Percentiles rank a stretch among this genome's conserved stretches.
phyloP scores from a whole-genome alignment of 1,284 basidiomycete species.

The Ceratobasidium sp. region DNA sequence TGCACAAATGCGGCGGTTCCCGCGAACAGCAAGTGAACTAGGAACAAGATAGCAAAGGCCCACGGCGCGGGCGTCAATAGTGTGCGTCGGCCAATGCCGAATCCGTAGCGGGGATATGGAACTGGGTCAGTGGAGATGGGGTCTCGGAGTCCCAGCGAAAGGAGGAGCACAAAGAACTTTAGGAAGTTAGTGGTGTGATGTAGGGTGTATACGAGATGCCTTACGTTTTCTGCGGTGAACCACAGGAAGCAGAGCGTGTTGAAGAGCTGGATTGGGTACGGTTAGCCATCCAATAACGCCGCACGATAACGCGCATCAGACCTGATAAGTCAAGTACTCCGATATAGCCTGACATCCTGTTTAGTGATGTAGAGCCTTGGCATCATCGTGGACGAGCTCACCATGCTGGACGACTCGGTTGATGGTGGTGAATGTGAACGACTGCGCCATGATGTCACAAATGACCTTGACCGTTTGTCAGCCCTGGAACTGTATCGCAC shows the following conservation, averaged over 20 bases:
- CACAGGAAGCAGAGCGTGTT: constrained; percentile 48
- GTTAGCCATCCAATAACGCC: constrained; percentile 6
- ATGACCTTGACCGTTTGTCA: not conserved
- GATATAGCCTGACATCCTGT: constrained; percentile 9
- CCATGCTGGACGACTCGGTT: constrained; percentile 11
- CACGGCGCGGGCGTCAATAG: constrained; percentile 48
- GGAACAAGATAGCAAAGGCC: constrained; percentile 47
- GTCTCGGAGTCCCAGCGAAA: constrained; percentile 46
- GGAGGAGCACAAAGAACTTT: constrained; percentile 47
- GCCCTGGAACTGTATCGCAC: constrained; percentile 12
- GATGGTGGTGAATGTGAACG: constrained; percentile 14
- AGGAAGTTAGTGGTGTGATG: not conserved
- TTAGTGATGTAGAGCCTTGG: not conserved
- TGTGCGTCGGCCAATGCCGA: constrained; percentile 48
- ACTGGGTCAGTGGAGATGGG: constrained; percentile 43
- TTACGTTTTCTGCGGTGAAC: constrained; percentile 49
- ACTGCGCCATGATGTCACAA: constrained; percentile 38
- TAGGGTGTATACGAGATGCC: not conserved
- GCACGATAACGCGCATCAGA: constrained; percentile 1
- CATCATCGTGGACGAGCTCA: not conserved
- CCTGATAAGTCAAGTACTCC: constrained; percentile 41
- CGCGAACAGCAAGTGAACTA: constrained; percentile 48
- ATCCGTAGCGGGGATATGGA: constrained; percentile 47
- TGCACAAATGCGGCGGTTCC: constrained; percentile 47
- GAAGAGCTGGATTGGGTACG: constrained; percentile 42